Evolutionary conservation across 805 yeast genomes (phyloP).

Genomic region (Candida oleophila): DNA sequence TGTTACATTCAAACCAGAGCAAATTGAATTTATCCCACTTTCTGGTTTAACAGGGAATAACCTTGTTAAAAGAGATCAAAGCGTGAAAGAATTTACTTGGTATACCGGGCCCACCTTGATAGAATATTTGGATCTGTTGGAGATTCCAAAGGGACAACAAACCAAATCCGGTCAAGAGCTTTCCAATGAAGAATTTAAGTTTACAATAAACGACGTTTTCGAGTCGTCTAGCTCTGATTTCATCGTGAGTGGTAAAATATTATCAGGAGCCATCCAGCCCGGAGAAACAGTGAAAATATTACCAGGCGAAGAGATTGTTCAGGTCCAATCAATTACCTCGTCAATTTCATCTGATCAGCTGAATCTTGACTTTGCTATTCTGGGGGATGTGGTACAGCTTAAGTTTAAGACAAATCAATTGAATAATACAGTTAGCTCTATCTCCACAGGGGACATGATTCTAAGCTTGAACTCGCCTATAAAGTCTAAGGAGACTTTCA

Average conservation of each 20-base stretch:
- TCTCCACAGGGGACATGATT: constrained; percentile 59
- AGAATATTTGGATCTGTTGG: constrained; percentile 32
- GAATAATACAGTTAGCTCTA: constrained; percentile 50
- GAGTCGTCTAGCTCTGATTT: constrained; percentile 49
- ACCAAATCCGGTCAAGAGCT: constrained; percentile 9
- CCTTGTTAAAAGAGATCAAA: constrained; percentile 46
- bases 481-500: constrained; percentile 26
- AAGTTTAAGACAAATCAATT: constrained; percentile 47
- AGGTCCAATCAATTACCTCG: constrained; percentile 40
- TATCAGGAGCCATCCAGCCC: constrained; percentile 65
- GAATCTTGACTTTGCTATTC: constrained; percentile 51
- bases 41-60: constrained; percentile 71
- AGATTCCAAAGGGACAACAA: constrained; percentile 10
- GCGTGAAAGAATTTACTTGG: constrained; percentile 42
- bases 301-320: constrained; percentile 49
- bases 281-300: constrained; percentile 63
- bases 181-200: constrained; percentile 14
- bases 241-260: constrained; percentile 61
- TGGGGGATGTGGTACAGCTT: constrained; percentile 60
- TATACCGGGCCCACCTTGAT: constrained; percentile 45
- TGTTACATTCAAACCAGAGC: constrained; percentile 47
- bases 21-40: constrained; percentile 58
- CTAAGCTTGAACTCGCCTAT: constrained; percentile 25
- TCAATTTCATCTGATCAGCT: constrained; percentile 18
- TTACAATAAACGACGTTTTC: constrained; percentile 64